Base-by-base conservation (phyloP, 768 basidiomycete genomes). In the Tephrocybe sp. region DNA sequence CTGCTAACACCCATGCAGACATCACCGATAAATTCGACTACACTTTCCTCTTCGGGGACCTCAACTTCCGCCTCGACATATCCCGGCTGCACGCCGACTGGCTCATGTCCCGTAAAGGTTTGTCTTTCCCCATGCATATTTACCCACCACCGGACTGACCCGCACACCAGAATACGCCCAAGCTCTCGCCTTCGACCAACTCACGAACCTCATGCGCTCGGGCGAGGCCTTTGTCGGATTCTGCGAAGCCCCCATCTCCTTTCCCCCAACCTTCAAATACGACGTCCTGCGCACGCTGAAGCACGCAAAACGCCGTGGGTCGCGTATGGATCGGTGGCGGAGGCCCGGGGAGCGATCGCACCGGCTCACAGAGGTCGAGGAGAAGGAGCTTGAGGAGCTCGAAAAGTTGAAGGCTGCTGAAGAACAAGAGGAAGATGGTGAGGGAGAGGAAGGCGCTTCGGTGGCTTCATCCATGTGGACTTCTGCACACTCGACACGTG, bases 201-300 rank as follows among this genome's bases (percentile, higher is more conserved):
- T 98, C 6, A 79, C 79, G 30, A 79, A 78, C 21, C 71, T 89
- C n/a, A 93, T 97, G 86, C 71, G 75, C 37, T 73, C 76, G n/a
- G 77, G 79, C 9, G 67, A 78, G 7, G 81, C 81, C 2, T 93
- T 98, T 58, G 72, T 73, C 14, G 93, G 92, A 7, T 97, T 97
- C 61, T 61, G 71, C 7, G 95, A 98, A 66, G 91, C 78, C 0
- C 69, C 75, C 0, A 97, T 97, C 53, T 65, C 85, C 59, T 98
- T 98, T 56, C 84, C 92, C 4, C 94, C 94, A 0, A 97, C 95
- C 0, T 98, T 95, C 79, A 97, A 97, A 62, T 93, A 93, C 62
- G 87, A 95, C 58, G 88, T 95, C 6, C 67, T 83, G 48, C 78
- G 80, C 21, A 77, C 79, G 2, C 64, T 77, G 17, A 86, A 83